Evolutionary conservation across 2,329 filamentous ascomycete species (phyloP), one percentile per base, ranked within the genome.

Genomic region (Chrysoporthe deuterocubensis): DNA sequence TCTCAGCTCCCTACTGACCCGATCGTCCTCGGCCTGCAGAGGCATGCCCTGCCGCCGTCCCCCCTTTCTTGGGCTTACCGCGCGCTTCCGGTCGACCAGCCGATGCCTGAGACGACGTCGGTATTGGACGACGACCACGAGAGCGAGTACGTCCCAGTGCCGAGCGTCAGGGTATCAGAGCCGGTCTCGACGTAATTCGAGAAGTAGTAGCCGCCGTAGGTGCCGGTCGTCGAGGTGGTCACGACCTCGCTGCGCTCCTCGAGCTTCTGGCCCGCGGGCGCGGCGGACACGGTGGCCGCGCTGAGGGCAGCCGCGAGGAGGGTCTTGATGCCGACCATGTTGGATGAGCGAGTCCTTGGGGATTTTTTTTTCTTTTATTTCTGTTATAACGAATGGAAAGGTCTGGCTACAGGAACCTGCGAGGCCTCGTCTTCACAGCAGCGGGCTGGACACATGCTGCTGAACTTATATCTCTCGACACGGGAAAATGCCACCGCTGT

Each of bases 101-200:
- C 64, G 18, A 66, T 66, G 4, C 64, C 64, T 6, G 56, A 42
- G n/a, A 66, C 64, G 18, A 66, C 64, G 44, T 66, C 64, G 16
- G 64, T 66, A 46, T 59, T 61, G 37, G 64, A 66, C 13, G 64
- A 66, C 26, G 64, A 66, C 64, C 64, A 66, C 2, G 18, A 34
- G 37, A 66, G 57, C n/a, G 57, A 43, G 64, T 66, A 66, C 37
- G 57, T 66, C 9, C 64, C 64, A 3, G 57, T 66, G 4, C 64
- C 64, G 26, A 66, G 37, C 7, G 64, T 66, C 48, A 66, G 21
- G 32, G 46, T 9, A 11, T 63, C 61, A 7, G 64, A 32, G 14
- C 64, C 57, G 2, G 14, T 66, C 64, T 66, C 64, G 64, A 66
- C 54, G 57, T 66, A 66, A 21, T 54, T 61, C 13, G 64, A 66